phyloP scores from a whole-genome alignment of 2,329 filamentous ascomycete species.

The Periconia sp. region DNA sequence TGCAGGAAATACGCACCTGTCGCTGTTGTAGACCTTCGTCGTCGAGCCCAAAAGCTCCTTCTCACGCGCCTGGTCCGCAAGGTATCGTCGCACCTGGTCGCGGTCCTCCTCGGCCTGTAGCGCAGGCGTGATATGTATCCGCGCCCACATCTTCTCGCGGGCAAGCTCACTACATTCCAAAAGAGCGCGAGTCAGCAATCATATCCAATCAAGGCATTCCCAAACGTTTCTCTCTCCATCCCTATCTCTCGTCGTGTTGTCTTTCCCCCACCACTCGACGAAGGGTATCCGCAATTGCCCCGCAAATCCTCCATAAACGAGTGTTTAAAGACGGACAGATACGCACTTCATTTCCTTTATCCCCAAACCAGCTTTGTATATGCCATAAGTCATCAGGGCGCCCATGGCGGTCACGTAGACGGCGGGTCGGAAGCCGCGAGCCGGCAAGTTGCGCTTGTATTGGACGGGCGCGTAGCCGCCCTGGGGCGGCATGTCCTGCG shows the following conservation, averaged over 20 bases:
- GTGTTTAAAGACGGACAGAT: not conserved
- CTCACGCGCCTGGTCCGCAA: constrained; percentile 86
- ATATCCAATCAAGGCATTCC: not conserved
- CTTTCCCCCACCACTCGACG: not conserved
- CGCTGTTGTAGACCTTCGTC: constrained; percentile 82
- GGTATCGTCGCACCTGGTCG: constrained; percentile 84
- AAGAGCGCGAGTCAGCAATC: constrained; percentile 17
- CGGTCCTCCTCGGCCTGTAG: constrained; percentile 97
- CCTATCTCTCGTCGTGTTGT: no score
- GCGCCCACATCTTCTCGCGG: constrained; percentile 97
- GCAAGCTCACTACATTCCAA: constrained; percentile 71
- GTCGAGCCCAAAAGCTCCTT: constrained; percentile 85
- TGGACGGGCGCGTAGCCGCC: constrained; percentile 97
- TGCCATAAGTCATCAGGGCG: constrained; percentile 82
- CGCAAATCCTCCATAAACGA: not conserved
- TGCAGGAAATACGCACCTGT: constrained; percentile 64
- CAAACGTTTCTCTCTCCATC: not conserved
- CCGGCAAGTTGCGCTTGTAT: constrained; percentile 96
- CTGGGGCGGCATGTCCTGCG: constrained; percentile 93
- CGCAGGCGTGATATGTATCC: constrained; percentile 90
- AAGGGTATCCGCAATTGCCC: not conserved
- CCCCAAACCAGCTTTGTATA: constrained; percentile 81
- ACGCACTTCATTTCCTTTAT: constrained; percentile 89
- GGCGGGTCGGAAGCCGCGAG: constrained; percentile 83
- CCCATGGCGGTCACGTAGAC: constrained; percentile 76